These are phyloP conservation scores for Symmetrospora coprosmae DNA, from an alignment of 768 basidiomycete species.

Conservation along the genomic window DNA sequence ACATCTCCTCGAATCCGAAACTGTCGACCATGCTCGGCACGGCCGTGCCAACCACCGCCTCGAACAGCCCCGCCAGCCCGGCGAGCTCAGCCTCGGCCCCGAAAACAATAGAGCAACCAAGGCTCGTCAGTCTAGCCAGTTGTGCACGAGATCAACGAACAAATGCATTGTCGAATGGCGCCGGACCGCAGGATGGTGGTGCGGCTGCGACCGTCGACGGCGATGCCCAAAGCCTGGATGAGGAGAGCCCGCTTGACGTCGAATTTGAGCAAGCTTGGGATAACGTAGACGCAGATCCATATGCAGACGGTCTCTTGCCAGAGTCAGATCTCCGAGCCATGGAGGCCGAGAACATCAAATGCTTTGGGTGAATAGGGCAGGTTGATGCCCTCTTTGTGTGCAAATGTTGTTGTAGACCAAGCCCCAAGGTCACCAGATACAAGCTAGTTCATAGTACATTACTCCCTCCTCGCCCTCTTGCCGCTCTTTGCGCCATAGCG, in stretches of 20 bases:
- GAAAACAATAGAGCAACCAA: background rate
- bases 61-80: slow-evolving; percentile 37
- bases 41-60: slow-evolving; percentile 13
- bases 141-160: no score
- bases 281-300: slow-evolving; percentile 35
- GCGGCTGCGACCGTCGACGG: slow-evolving; percentile 15
- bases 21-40: slow-evolving; percentile 5
- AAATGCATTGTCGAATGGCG: no score
- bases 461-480: background rate
- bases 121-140: slow-evolving; percentile 17
- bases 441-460: background rate
- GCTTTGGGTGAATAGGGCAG: slow-evolving; percentile 17
- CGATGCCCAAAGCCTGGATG: background rate
- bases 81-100: slow-evolving; percentile 35
- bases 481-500: background rate
- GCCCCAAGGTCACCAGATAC: background rate
- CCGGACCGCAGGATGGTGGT: no score
- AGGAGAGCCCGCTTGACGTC: slow-evolving; percentile 35
- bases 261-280: slow-evolving; percentile 49
- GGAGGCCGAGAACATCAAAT: slow-evolving; percentile 34
- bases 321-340: slow-evolving; percentile 47
- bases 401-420: background rate
- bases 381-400: no score
- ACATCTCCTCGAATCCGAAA: slow-evolving; percentile 14
- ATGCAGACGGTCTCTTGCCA: slow-evolving; percentile 31